phyloP scores from a whole-genome alignment of 179 eudicot species.

The Amaranthus tricolor region DNA sequence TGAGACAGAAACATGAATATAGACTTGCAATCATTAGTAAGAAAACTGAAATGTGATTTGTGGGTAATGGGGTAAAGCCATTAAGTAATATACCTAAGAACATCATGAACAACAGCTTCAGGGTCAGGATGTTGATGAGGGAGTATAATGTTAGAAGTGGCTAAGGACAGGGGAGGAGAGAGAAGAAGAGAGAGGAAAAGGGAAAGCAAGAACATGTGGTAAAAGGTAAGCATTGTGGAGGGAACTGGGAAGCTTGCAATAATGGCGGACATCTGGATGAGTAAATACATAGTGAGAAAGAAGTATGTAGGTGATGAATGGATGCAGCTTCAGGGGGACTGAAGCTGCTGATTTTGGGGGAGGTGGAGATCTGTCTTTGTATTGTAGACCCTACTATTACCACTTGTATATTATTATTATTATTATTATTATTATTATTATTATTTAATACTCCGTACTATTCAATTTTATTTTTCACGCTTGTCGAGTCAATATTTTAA shows the following conservation, averaged over 20 bases:
- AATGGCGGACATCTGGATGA: conserved; percentile 17
- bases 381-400: too few species aligned
- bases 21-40: neutral
- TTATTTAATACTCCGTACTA: too few species aligned
- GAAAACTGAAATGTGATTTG: conserved; percentile 2
- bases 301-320: neutral
- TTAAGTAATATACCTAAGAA: conserved; percentile 28
- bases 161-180: conserved; percentile 24
- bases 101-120: conserved; percentile 37
- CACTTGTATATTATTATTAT: too few species aligned
- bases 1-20: neutral
- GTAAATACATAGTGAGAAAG: neutral
- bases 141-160: conserved; percentile 33
- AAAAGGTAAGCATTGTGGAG: conserved; percentile 25
- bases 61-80: neutral
- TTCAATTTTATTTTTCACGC: too few species aligned
- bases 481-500: too few species aligned
- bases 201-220: conserved; percentile 34
- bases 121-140: conserved; percentile 53
- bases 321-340: neutral
- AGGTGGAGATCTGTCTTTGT: conserved; percentile 4
- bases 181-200: conserved; percentile 24
- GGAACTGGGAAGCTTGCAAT: conserved; percentile 9
- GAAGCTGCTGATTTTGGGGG: neutral
- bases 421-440: too few species aligned